These are phyloP conservation scores for Eucalyptus virginea DNA, from an alignment of 345 rosid species.

Conservation along the genomic window DNA sequence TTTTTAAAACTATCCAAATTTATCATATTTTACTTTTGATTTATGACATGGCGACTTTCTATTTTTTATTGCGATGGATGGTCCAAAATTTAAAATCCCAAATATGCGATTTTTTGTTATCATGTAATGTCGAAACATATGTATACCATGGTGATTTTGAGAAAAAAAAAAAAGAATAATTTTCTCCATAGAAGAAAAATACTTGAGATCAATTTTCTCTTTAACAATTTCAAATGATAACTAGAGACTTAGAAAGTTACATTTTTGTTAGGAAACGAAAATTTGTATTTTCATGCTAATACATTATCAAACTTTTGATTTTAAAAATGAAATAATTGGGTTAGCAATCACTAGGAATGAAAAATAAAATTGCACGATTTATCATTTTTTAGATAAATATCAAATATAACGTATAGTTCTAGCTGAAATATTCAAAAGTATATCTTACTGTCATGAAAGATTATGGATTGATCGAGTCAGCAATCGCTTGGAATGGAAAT, in stretches of 20 bases:
- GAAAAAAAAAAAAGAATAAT: not conserved
- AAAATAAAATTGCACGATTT: not conserved
- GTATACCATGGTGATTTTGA: not conserved
- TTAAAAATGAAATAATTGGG: not conserved
- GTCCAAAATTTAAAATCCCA: not conserved
- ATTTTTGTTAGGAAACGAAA: not conserved
- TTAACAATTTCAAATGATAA: not conserved
- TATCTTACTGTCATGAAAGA: not conserved
- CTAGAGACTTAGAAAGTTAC: not conserved
- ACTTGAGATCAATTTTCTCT: not conserved
- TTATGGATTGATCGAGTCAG: not conserved
- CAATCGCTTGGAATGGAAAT: too few relatives aligned
- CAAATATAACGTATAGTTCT: not conserved
- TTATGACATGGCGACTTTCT: not conserved
- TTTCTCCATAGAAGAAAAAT: not conserved
- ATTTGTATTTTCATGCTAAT: not conserved
- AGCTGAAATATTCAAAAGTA: not conserved
- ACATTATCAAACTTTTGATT: not conserved
- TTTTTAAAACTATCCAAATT: not conserved
- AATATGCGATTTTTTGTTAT: not conserved
- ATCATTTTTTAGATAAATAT: not conserved
- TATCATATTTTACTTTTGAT: not conserved
- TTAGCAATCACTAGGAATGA: not conserved
- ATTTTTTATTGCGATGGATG: not conserved
- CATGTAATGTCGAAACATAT: fast-evolving